Evolutionary conservation across 345 rosid species (phyloP).

Genomic region (Litchi chinensis): DNA sequence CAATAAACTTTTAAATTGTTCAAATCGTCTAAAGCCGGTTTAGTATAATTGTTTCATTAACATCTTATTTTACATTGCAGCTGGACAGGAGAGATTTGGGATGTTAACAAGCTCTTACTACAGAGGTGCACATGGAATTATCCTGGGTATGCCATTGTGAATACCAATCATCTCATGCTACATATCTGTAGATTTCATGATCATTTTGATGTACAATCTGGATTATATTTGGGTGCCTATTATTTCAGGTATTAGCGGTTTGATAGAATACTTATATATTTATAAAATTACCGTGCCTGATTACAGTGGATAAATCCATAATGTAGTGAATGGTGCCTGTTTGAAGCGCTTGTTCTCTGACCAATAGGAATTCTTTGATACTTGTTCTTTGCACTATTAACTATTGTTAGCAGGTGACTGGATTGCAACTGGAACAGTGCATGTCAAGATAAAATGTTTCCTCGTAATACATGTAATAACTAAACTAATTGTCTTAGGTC

Average conservation of each 20-base stretch:
- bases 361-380: neutral
- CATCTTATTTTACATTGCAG: constrained; percentile 45
- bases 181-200: neutral
- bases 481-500: too few relatives aligned
- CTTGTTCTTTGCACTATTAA: neutral
- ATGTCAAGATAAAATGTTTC: too few relatives aligned
- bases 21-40: neutral
- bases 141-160: constrained; percentile 67
- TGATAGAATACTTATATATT: neutral
- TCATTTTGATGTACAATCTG: neutral
- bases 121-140: constrained; percentile 92
- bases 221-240: neutral
- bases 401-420: neutral
- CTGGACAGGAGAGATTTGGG: constrained; percentile 98
- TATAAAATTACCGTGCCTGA: neutral
- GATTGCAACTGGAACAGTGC: neutral
- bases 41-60: neutral
- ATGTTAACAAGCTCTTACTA: constrained; percentile 81
- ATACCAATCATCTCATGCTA: neutral
- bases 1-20: neutral
- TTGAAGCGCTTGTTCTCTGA: neutral
- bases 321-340: neutral
- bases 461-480: too few relatives aligned
- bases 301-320: neutral
- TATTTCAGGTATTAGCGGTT: constrained; percentile 1